phyloP scores from a whole-genome alignment of 2,329 filamentous ascomycete species.

The Exophiala xenobiotica region DNA sequence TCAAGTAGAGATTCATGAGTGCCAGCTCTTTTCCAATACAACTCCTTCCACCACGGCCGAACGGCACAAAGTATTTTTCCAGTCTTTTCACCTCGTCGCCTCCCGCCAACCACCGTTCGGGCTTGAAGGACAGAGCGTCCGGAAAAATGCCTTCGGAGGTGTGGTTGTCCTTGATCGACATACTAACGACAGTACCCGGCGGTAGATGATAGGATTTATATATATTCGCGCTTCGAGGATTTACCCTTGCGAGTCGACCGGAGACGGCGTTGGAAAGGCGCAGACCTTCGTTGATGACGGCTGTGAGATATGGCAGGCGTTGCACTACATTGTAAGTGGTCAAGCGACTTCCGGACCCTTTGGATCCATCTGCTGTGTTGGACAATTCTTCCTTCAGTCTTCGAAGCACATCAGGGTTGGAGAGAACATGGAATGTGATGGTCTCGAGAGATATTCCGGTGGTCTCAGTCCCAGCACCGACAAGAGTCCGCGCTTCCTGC shows the following conservation, averaged over 20 bases:
- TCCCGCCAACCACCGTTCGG: constrained; percentile 31
- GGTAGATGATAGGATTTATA: constrained; percentile 26
- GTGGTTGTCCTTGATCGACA: constrained; percentile 28
- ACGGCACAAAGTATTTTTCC: constrained; percentile 32
- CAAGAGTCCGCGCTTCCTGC: constrained; percentile 27
- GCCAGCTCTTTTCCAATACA: constrained; percentile 35
- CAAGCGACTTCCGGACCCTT: constrained; percentile 16
- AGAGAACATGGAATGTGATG: constrained; percentile 25
- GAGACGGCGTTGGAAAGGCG: constrained; percentile 48
- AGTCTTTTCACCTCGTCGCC: constrained; percentile 28
- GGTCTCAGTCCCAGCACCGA: constrained; percentile 29
- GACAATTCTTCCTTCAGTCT: constrained; percentile 36
- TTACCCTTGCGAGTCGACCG: constrained; percentile 29
- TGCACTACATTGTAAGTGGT: constrained; percentile 20
- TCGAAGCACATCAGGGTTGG: constrained; percentile 21
- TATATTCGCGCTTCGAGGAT: constrained; percentile 14
- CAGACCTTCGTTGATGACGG: constrained; percentile 52
- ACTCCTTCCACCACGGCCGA: constrained; percentile 30
- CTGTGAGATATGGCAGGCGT: constrained; percentile 47
- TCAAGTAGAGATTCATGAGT: constrained; percentile 34
- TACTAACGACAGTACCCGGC: constrained; percentile 28
- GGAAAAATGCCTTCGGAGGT: constrained; percentile 35
- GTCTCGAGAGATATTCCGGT: constrained; percentile 24
- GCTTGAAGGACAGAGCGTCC: constrained; percentile 41
- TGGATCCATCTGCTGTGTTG: constrained; percentile 29